These are phyloP conservation scores for Dothistroma pini DNA, from an alignment of 2,329 filamentous ascomycete genomes.

Conservation along the genomic window DNA sequence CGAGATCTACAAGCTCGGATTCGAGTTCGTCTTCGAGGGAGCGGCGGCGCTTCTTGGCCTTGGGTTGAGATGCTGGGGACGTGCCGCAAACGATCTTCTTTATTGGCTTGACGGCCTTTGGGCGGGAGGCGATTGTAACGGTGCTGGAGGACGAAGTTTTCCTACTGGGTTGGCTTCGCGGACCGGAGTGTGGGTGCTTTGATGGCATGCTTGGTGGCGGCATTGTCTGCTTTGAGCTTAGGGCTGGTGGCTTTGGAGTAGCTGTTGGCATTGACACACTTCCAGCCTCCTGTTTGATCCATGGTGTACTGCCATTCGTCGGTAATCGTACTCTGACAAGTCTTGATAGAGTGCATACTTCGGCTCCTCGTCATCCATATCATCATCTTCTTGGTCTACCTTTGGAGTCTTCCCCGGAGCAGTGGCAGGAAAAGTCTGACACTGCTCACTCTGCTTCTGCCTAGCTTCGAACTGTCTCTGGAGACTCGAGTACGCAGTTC, in stretches of 20 bases:
- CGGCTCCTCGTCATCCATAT: conserved; percentile 15
- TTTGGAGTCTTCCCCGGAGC: conserved; percentile 10
- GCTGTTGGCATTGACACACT: neutral
- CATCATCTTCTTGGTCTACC: conserved; percentile 19
- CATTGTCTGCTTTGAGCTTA: neutral
- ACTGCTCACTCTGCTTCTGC: conserved; percentile 13
- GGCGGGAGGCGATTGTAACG: neutral
- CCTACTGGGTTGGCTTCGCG: neutral
- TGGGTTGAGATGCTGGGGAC: neutral
- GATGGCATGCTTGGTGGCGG: neutral
- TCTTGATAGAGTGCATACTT: neutral
- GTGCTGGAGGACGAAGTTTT: neutral
- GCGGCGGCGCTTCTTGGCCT: neutral
- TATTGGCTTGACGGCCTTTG: neutral
- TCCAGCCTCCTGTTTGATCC: neutral
- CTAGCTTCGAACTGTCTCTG: conserved; percentile 21
- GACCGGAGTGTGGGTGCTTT: neutral
- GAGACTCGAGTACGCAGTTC: conserved; percentile 8
- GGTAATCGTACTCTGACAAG: neutral
- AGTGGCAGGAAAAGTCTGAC: conserved; percentile 6
- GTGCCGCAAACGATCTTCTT: neutral
- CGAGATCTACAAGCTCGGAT: conserved; percentile 3
- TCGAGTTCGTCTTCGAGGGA: neutral
- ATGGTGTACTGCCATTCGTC: neutral
- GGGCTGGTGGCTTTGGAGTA: neutral